Percentiles rank a stretch among this genome's conserved stretches.
These are phyloP conservation scores for Didymella exigua DNA, from an alignment of 2,329 filamentous ascomycete species.

Conservation along the genomic window DNA sequence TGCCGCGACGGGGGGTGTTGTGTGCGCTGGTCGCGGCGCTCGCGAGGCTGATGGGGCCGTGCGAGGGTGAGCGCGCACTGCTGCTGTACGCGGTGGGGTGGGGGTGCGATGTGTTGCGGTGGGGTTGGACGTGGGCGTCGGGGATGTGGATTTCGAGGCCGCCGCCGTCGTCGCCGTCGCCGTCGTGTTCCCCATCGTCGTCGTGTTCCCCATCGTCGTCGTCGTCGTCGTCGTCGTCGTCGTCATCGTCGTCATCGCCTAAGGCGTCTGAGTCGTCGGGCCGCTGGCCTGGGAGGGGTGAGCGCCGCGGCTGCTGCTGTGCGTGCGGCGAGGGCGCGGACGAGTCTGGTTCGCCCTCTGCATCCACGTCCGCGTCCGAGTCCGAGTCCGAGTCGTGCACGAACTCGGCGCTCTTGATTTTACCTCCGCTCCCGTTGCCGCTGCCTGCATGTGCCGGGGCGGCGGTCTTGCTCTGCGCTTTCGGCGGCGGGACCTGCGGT, in stretches of 20 bases:
- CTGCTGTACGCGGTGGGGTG: conserved; percentile 34
- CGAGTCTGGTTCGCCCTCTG: conserved; percentile 20
- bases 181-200: conserved; percentile 12
- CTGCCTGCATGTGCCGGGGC: conserved; percentile 9
- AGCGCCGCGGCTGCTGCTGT: not conserved
- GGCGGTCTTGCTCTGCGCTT: conserved; percentile 21
- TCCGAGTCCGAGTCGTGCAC: conserved; percentile 42
- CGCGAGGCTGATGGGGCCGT: conserved; percentile 52
- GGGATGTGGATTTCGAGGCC: conserved; percentile 44
- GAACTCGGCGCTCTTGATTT: conserved; percentile 43
- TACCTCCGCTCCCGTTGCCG: conserved; percentile 20
- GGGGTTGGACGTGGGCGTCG: conserved; percentile 26
- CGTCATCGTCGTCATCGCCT: conserved; percentile 28
- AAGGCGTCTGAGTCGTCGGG: conserved; percentile 21
- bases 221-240: conserved; percentile 29
- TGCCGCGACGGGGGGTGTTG: conserved; percentile 14
- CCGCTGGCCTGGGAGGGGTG: not conserved
- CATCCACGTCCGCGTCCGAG: conserved; percentile 21
- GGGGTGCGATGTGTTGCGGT: conserved; percentile 30
- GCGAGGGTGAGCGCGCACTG: conserved; percentile 34
- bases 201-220: conserved; percentile 29
- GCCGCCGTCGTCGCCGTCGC: conserved; percentile 34
- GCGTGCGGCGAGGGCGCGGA: not conserved
- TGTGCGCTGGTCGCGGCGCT: conserved; percentile 50
- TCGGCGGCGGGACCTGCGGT: conserved; percentile 21